Evolutionary conservation across 1,139 yeast species (phyloP).

Genomic region (Meyerozyma smithsonii): DNA sequence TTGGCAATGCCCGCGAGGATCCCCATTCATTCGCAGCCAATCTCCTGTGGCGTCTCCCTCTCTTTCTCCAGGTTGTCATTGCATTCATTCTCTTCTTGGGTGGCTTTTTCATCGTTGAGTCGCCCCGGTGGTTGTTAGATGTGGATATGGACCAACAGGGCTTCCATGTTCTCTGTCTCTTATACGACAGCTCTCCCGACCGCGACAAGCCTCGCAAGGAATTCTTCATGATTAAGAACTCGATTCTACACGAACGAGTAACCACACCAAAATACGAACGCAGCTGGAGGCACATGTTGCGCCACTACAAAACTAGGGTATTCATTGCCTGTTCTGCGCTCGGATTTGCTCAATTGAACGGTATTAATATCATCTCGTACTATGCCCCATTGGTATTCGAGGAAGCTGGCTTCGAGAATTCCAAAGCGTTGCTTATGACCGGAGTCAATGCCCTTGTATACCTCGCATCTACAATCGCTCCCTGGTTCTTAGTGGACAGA

Average conservation of each 20-base stretch:
- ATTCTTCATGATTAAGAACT: constrained; percentile 73
- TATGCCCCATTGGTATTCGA: constrained; percentile 54
- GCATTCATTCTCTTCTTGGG: constrained; percentile 45
- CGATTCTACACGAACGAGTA: constrained; percentile 52
- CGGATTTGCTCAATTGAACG: constrained; percentile 53
- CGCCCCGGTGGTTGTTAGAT: constrained; percentile 52
- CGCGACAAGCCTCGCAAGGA: constrained; percentile 59
- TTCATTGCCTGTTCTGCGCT: constrained; percentile 47
- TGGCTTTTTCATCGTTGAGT: constrained; percentile 51
- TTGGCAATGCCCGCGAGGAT: constrained; percentile 34
- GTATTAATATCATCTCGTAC: constrained; percentile 51
- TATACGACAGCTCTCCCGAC: constrained; percentile 54
- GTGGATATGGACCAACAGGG: constrained; percentile 49
- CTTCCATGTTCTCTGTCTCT: constrained; percentile 72
- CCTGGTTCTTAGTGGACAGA: constrained; percentile 51
- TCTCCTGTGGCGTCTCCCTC: constrained; percentile 50
- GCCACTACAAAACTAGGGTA: constrained; percentile 33
- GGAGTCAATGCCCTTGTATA: constrained; percentile 50
- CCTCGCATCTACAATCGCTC: constrained; percentile 44
- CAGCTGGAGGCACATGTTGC: constrained; percentile 42
- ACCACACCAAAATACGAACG: constrained; percentile 38
- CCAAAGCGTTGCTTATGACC: constrained; percentile 48
- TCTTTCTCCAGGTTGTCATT: constrained; percentile 44
- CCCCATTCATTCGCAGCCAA: constrained; percentile 40
- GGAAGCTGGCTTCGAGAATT: constrained; percentile 48